Conservation (phyloP, 305 asterid species). For the Rubia balearica region DNA sequence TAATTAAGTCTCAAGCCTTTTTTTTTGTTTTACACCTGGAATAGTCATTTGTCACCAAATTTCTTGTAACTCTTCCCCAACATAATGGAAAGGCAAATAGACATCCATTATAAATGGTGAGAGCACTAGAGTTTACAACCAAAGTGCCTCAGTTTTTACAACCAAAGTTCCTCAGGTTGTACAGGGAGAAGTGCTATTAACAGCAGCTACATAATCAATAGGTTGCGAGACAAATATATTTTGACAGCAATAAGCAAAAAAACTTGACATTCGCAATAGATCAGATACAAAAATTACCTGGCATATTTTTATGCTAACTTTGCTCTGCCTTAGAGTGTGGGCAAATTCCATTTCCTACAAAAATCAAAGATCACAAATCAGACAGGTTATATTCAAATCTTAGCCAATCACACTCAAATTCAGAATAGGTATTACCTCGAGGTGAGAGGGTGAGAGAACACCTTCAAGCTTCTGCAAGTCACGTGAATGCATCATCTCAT, state of each 20-base stretch:
- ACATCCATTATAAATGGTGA: neutral
- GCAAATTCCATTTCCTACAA: constrained; percentile 93
- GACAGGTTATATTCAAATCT: constrained; percentile 17
- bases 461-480: constrained; percentile 88
- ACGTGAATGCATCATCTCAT: constrained; percentile 77
- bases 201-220: neutral
- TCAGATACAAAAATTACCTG: constrained; percentile 43
- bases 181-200: neutral
- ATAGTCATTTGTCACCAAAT: neutral
- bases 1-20: neutral
- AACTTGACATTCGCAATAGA: constrained; percentile 12
- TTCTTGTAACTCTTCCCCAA: neutral
- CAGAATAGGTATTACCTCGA: constrained; percentile 49
- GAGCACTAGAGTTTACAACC: neutral
- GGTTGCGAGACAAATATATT: neutral
- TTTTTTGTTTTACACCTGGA: neutral
- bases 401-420: neutral
- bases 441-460: constrained; percentile 88
- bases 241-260: constrained; percentile 1
- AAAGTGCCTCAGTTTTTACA: neutral
- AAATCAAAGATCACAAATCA: constrained; percentile 17
- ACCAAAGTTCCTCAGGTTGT: neutral
- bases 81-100: neutral
- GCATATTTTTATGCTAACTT: constrained; percentile 76
- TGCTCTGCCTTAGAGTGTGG: constrained; percentile 74